Evolutionary conservation across 352 stramenopile species (phyloP), one percentile per base, ranked within the genome.

Genomic region (Globisporangium nodosum): DNA sequence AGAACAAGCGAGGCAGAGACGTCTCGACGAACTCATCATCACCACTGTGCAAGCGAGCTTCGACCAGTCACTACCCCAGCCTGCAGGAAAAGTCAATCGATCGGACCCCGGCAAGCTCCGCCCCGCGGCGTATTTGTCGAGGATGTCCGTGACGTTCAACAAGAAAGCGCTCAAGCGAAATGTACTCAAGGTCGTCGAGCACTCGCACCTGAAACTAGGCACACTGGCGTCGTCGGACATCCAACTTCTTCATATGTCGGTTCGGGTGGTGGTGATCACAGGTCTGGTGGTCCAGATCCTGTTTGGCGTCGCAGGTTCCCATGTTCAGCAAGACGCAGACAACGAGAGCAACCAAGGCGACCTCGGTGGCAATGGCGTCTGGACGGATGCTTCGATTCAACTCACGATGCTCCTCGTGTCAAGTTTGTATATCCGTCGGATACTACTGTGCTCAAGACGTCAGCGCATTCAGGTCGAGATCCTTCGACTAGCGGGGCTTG

Each of bases 81-180:
- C n/a, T 11, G 42, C 13, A 27, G 43, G 9, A 5, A 31, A 54
- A n/a, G 16, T 39, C 21, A 56, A 8, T 12, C 60, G 58, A 12
- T 11, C 3, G 35, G 11, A 5, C 4, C 11, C 8, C 4, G 35
- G 12, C 11, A 9, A 40, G 35, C 3, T 9, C 7, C 0, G 35
- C 35, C 3, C 12, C 12, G 12, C 35, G 12, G 35, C 35, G 11
- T 40, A 37, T 37, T 6, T 37, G 33, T 9, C 15, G n/a, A 16
- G 62, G 18, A 46, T 27, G 31, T 60, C 42, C 7, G 47, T 24
- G 11, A 55, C 59, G 21, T 68, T 71, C 50, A 57, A 74, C 56
- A 74, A 69, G 56, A 71, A 66, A 46, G 60, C 61, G 0, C 67
- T 74, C 48, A 74, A 74, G 61, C 31, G 21, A 4, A 71, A 66